Base-by-base conservation (phyloP, 805 yeast species). In the Scheffersomyces spartinae region DNA sequence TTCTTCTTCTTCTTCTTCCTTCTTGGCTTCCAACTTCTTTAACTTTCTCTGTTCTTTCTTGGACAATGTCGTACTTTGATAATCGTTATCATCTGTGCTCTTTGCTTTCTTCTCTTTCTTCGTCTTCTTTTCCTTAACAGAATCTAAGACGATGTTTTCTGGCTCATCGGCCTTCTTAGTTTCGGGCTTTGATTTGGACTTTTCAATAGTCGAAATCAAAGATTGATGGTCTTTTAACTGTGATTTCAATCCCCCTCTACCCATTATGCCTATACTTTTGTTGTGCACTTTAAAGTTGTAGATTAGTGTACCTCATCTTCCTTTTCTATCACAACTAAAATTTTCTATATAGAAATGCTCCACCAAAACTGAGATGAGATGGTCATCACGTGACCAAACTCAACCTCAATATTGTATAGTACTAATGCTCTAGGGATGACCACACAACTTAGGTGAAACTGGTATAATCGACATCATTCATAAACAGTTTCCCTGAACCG, bases 21-120 rank as follows among this genome's bases (percentile, higher is more conserved):
- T 40, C 28, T 32, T 56, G 45, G 27, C 52, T 47, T 32, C 40
- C 34, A 46, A 47, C 47, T 71, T 71, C 60, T 71, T 71, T 49
- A 71, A 52, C 40, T 63, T 57, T 55, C 80, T 69, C 45, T 62
- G 64, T 26, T 74, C 80, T 39, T 74, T 77, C 51, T 70, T 74
- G 24, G 82, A 74, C 29, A 75, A 55, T 11, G 63, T 55, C 13
- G 49, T 44, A 35, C 73, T 64, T 35, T 72, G 54, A 30, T 68
- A 69, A 14, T 50, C 67, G 22, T 43, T 52, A 7, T 32, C 38
- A 24, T 46, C 56, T 7, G 41, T 40, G 24, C 30, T 31, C 9
- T 25, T 19, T 13, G 35, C 31, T 34, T 41, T 39, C 27, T 36
- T 36, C 23, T 33, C 35, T 20, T 20, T 29, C 30, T 36, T 29